These are phyloP conservation scores for Coniochaeta sp. DNA, from an alignment of 2,329 filamentous ascomycete species.

Conservation along the genomic window DNA sequence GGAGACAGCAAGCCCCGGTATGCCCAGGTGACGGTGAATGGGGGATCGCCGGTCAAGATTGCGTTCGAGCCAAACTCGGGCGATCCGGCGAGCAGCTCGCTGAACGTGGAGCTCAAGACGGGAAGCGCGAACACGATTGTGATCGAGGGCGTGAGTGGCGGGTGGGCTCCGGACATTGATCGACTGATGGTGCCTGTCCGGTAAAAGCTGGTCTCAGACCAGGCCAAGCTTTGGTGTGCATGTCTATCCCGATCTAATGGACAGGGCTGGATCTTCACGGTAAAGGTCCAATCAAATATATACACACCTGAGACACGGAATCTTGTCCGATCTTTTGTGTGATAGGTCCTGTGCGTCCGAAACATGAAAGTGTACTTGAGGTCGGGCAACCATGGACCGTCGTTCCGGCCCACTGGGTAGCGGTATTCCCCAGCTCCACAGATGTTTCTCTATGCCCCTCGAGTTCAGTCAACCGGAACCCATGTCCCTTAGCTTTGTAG, in stretches of 20 bases:
- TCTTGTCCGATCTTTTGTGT: neutral
- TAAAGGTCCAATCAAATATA: neutral
- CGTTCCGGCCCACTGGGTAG: neutral
- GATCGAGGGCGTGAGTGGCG: conserved; percentile 30
- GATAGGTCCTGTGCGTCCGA: neutral
- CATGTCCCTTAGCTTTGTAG: neutral
- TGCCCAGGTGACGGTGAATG: conserved; percentile 50
- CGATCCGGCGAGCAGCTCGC: conserved; percentile 33
- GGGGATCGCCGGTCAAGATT: conserved; percentile 32
- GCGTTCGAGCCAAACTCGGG: conserved; percentile 47
- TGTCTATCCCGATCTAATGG: neutral
- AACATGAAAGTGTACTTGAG: neutral
- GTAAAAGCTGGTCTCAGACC: neutral
- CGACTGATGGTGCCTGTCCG: conserved; percentile 40
- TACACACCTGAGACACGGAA: neutral
- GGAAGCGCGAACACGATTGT: conserved; percentile 40
- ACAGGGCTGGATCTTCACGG: neutral
- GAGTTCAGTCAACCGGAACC: neutral
- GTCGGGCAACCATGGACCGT: neutral
- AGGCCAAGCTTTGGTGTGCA: neutral
- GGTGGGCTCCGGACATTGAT: conserved; percentile 45
- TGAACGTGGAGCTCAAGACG: conserved; percentile 38
- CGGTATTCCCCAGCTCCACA: neutral
- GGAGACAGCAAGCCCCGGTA: conserved; percentile 44
- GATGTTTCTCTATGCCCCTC: neutral